phyloP scores from a whole-genome alignment of 495 filamentous ascomycete genomes.

The Penicillium waksmanii region DNA sequence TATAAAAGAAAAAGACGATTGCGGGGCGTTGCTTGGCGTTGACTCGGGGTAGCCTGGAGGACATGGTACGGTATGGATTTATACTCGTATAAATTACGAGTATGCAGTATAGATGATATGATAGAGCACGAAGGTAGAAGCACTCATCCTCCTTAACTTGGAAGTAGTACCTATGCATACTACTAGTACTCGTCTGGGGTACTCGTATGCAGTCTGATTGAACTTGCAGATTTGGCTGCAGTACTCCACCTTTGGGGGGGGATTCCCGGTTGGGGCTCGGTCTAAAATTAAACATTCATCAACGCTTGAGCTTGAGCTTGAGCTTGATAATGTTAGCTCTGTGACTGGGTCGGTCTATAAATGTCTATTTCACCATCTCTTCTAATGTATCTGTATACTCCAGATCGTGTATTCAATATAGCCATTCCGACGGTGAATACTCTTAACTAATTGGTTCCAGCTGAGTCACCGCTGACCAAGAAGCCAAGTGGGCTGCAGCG shows the following conservation, averaged over 20 bases:
- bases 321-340: neutral
- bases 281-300: neutral
- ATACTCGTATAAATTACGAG: no score
- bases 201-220: no score
- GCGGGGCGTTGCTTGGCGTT: neutral
- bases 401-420: no score
- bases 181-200: no score
- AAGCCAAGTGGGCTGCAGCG: constrained; percentile 18
- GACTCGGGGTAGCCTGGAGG: no score
- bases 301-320: neutral
- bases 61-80: neutral
- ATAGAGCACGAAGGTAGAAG: no score
- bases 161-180: no score
- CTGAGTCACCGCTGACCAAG: constrained; percentile 36
- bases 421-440: no score
- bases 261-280: constrained; percentile 8
- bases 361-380: neutral
- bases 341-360: neutral
- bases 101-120: no score
- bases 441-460: neutral
- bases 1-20: neutral
- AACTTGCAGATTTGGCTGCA: no score
- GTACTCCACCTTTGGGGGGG: constrained; percentile 3
- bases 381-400: neutral
- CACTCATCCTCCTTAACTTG: no score